A percentile compares a stretch with the other conserved stretches of the same genome.
Evolutionary conservation across 345 rosid genomes (phyloP).

Genomic region (Excoecaria cochinchinensis): DNA sequence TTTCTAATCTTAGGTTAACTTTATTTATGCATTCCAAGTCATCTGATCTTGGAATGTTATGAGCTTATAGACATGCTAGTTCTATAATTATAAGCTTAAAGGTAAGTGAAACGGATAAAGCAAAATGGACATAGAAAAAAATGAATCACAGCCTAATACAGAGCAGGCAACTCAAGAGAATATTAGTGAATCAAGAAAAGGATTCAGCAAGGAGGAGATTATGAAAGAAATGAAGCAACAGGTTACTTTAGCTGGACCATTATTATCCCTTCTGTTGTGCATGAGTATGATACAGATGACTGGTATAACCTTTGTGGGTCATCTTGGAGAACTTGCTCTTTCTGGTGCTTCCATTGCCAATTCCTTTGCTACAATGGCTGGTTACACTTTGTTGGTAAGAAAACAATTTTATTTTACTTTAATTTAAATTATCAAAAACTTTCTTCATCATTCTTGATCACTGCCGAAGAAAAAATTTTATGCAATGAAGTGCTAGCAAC

Average conservation of each 20-base stretch:
- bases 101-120: no score
- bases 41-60: no score
- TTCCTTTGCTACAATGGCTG: constrained; percentile 20
- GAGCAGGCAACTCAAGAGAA: background rate
- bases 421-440: no score
- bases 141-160: background rate
- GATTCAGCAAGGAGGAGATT: constrained; percentile 21
- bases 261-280: constrained; percentile 2
- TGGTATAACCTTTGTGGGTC: constrained; percentile 22
- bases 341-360: constrained; percentile 25
- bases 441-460: no score
- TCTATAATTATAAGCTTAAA: no score
- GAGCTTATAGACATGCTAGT: no score
- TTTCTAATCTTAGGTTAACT: no score
- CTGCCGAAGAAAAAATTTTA: no score
- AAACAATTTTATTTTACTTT: no score
- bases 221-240: constrained; percentile 19
- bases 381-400: constrained; percentile 17
- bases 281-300: constrained; percentile 1
- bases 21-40: no score
- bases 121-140: background rate
- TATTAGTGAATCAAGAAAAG: constrained; percentile 21
- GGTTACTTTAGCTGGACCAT: constrained; percentile 15
- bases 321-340: constrained; percentile 25
- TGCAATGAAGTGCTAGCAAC: no score